Evolutionary conservation across 2,329 filamentous ascomycete genomes (phyloP), one percentile per base, ranked within the genome.

Genomic region (Hawksworthiomyces lignivorus): DNA sequence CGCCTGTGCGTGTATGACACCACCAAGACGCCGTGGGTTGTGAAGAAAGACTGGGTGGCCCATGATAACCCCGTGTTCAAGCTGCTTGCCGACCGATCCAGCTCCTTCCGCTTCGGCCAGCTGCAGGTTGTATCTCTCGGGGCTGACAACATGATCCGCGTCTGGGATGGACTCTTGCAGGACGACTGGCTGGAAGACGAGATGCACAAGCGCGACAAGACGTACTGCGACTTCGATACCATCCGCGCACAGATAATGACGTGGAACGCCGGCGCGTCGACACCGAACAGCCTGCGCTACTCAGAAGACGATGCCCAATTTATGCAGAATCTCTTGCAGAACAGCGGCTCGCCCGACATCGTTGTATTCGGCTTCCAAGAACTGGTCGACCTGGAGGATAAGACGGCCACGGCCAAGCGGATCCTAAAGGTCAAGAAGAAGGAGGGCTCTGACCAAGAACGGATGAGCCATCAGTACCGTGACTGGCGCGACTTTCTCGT

Each of bases 281-380:
- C 92, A n/a, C 92, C 92, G 0, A 81, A 80, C 45, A 85, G 82
- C 54, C 68, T 97, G 26, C 76, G 84, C 41, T 78, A 85, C 48
- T 77, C 78, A 2, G 73, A 77, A 22, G 67, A 75, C 40, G 87
- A 94, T 54, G 75, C 77, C 10, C 71, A 73, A 32, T 97, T 97
- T 60, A 84, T 97, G 55, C 79, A 80, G 50, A 79, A 90, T 44
- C 73, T 94, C 14, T 69, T 98, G 20, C 76, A 82, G 49, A 77
- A 75, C n/a, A 81, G 84, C 48, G 75, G 82, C 29, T 80, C 84
- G 7, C 87, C 92, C 0, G 92, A 97, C 52, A 88, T 98, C 37
- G 65, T 97, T 3, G 77, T 97, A 1, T 98, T 98, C 68, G 90
- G 89, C 1, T 98, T 98, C 61, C 92, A 98, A 61, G 92, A 98